phyloP scores from a whole-genome alignment of 176 grass and related monocot species.

The Pontederia crassipes region DNA sequence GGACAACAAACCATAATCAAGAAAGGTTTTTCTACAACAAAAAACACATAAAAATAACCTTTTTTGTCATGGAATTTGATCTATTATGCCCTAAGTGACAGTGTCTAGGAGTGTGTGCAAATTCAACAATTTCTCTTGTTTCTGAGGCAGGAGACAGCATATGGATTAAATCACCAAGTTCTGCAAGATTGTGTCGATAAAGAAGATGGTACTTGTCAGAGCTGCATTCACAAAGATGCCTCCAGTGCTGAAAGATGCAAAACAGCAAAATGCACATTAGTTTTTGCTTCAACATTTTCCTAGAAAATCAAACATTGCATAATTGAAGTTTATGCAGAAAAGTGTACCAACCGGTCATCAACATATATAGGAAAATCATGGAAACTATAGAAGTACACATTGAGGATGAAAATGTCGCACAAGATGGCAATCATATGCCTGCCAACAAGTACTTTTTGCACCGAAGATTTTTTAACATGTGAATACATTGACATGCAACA shows the following conservation, averaged over 20 bases:
- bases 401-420: too few species aligned
- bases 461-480: too few species aligned
- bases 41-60: constrained; percentile 19
- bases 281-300: neutral
- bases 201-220: constrained; percentile 60
- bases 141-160: constrained; percentile 14
- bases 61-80: constrained; percentile 28
- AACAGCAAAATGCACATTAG: constrained; percentile 6
- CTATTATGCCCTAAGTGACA: constrained; percentile 17
- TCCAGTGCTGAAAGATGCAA: constrained; percentile 63
- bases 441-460: too few species aligned
- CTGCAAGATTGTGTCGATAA: constrained; percentile 85
- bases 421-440: too few species aligned
- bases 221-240: constrained; percentile 85
- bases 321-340: too few species aligned
- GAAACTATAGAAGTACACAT: too few species aligned
- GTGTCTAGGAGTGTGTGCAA: constrained; percentile 11
- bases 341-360: too few species aligned
- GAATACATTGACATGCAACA: too few species aligned
- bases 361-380: too few species aligned
- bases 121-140: constrained; percentile 15
- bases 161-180: constrained; percentile 60
- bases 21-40: neutral
- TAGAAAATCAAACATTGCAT: neutral
- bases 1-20: neutral